These are phyloP conservation scores for Priceomyces medius DNA, from an alignment of 805 yeast species.

Conservation along the genomic window DNA sequence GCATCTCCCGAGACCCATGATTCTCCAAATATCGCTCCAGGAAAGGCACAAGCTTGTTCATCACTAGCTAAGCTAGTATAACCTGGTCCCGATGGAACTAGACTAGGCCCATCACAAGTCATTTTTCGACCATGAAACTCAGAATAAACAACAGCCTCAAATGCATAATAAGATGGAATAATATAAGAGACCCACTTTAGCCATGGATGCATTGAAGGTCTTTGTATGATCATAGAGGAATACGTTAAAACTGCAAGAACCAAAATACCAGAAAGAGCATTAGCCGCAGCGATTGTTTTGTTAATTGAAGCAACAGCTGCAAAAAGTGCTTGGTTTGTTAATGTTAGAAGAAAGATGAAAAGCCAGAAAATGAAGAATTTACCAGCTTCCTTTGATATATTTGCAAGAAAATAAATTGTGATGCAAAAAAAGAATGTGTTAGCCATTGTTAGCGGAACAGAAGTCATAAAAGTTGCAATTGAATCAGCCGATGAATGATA, in stretches of 20 bases:
- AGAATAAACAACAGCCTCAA: slow-evolving; percentile 27
- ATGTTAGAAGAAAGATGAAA: slow-evolving; percentile 46
- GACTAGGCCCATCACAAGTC: slow-evolving; percentile 21
- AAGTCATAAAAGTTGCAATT: slow-evolving; percentile 19
- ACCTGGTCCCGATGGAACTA: slow-evolving; percentile 26
- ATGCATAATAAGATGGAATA: slow-evolving; percentile 28
- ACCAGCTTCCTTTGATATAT: slow-evolving; percentile 52
- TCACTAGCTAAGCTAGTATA: slow-evolving; percentile 16
- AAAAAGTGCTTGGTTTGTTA: slow-evolving; percentile 54
- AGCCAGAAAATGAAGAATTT: slow-evolving; percentile 51
- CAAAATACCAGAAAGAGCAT: slow-evolving; percentile 52
- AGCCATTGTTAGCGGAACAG: slow-evolving; percentile 21
- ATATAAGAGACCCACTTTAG: slow-evolving; percentile 40
- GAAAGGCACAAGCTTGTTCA: slow-evolving; percentile 18
- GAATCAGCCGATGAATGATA: slow-evolving; percentile 31
- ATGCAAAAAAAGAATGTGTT: slow-evolving; percentile 22
- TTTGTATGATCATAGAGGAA: slow-evolving; percentile 30
- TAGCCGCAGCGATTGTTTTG: slow-evolving; percentile 54
- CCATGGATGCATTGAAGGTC: slow-evolving; percentile 36
- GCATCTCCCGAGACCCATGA: slow-evolving; percentile 30
- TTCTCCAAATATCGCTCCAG: slow-evolving; percentile 20
- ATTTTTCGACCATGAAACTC: slow-evolving; percentile 30
- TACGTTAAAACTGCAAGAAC: slow-evolving; percentile 30
- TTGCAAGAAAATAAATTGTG: slow-evolving; percentile 27
- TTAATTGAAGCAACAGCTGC: slow-evolving; percentile 53